Conservation (phyloP, 352 stramenopile genomes). For the Pythium angustatum region DNA sequence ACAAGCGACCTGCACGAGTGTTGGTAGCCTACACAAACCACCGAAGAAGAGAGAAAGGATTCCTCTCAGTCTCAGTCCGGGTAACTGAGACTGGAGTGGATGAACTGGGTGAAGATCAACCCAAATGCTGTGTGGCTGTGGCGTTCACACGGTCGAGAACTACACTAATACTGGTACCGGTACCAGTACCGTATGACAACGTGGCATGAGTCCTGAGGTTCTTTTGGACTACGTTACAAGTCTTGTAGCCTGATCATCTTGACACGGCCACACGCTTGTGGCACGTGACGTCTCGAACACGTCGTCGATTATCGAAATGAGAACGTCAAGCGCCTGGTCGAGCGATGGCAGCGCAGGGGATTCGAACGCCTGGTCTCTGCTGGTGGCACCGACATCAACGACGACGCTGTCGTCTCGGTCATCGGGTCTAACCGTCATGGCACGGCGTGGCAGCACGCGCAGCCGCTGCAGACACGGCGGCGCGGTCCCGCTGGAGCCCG, state of each 20-base stretch:
- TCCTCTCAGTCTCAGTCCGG: no score
- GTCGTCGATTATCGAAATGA: neutral
- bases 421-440: neutral
- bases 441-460: neutral
- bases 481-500: constrained; percentile 29
- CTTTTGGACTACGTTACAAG: no score
- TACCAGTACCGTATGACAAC: no score
- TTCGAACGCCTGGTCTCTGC: neutral
- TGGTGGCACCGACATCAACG: neutral
- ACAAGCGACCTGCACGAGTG: no score
- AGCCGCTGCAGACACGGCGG: constrained; percentile 14
- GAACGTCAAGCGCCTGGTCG: constrained; percentile 7
- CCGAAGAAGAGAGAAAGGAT: no score
- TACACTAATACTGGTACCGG: no score
- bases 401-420: neutral
- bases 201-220: no score
- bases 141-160: no score
- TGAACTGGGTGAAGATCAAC: neutral
- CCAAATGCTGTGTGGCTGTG: neutral
- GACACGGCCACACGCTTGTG: no score
- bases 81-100: neutral
- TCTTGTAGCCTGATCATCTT: no score
- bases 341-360: constrained; percentile 4
- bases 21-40: no score
- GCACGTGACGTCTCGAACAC: no score